Percentiles rank a stretch among this genome's conserved stretches.
These are phyloP conservation scores for Saccharomycopsis malanga DNA, from an alignment of 805 yeast species.

Conservation along the genomic window DNA sequence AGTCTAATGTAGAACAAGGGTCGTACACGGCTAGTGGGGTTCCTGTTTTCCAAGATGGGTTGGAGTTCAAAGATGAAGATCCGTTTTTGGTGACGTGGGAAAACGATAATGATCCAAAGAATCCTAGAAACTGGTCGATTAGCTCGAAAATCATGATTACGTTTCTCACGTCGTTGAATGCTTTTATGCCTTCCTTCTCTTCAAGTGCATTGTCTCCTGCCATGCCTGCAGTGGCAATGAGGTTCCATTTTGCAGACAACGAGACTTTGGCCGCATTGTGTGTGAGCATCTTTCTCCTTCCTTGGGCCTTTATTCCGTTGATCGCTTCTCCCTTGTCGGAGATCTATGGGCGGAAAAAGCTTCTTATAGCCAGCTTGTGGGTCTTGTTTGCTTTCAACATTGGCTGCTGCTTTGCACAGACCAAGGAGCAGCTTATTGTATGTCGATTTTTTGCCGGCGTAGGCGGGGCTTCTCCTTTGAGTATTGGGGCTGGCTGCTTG, in stretches of 20 bases:
- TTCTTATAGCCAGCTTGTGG: slow-evolving; percentile 46
- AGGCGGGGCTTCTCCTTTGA: slow-evolving; percentile 60
- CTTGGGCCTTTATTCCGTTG: slow-evolving; percentile 64
- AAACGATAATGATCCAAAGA: slow-evolving; percentile 49
- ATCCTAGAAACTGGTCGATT: slow-evolving; percentile 58
- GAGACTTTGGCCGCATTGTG: slow-evolving; percentile 43
- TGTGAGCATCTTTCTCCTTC: slow-evolving; percentile 58
- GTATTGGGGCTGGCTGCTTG: slow-evolving; percentile 63
- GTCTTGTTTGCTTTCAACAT: slow-evolving; percentile 43
- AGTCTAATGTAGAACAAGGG: background rate
- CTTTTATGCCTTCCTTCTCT: slow-evolving; percentile 55
- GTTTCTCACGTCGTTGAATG: slow-evolving; percentile 44
- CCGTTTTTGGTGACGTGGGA: slow-evolving; percentile 57
- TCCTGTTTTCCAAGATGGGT: slow-evolving; percentile 37
- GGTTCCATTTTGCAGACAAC: slow-evolving; percentile 36
- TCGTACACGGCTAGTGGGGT: slow-evolving; percentile 8
- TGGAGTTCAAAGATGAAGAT: slow-evolving; percentile 46
- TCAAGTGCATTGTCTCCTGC: slow-evolving; percentile 62
- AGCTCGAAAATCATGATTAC: slow-evolving; percentile 39
- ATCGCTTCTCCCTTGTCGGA: slow-evolving; percentile 64
- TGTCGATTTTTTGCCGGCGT: slow-evolving; percentile 58
- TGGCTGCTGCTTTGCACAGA: slow-evolving; percentile 55
- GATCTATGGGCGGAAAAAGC: slow-evolving; percentile 52
- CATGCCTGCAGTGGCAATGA: slow-evolving; percentile 38
- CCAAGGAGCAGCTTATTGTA: slow-evolving; percentile 47